Percentiles rank a stretch among this genome's conserved stretches.
These are phyloP conservation scores for Pseudozyma pruni DNA, from an alignment of 1,284 basidiomycete genomes.

Conservation along the genomic window DNA sequence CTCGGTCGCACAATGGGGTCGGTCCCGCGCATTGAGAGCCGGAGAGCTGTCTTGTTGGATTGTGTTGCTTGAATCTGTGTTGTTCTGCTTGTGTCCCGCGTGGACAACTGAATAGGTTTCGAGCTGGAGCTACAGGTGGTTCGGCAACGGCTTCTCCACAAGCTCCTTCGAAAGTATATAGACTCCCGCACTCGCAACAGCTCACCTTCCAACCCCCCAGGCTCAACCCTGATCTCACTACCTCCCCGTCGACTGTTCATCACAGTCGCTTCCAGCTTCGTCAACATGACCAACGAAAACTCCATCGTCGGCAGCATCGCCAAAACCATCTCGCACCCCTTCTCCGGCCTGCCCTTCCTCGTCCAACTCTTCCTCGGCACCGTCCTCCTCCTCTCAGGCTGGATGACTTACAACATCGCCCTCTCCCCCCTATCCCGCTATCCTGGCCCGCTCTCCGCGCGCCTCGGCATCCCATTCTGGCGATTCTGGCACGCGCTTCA, in stretches of 20 bases:
- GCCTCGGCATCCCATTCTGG: conserved; percentile 52
- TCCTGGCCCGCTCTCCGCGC: conserved; percentile 47
- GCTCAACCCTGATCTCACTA: conserved; percentile 10
- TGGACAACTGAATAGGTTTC: no score
- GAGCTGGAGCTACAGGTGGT: no score
- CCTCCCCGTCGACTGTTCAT: background rate
- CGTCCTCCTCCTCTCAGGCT: conserved; percentile 11
- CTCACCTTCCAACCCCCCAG: background rate
- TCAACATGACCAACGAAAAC: conserved; percentile 27
- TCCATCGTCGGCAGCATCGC: conserved; percentile 23
- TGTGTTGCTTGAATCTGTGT: no score
- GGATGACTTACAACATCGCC: conserved; percentile 39
- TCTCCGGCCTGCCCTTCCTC: conserved; percentile 15
- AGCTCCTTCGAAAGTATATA: conserved; percentile 24
- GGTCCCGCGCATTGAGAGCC: no score
- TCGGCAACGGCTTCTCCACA: no score
- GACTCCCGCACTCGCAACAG: background rate
- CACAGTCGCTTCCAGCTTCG: background rate
- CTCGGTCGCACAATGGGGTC: no score
- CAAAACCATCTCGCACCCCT: conserved; percentile 13
- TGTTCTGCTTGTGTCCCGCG: no score
- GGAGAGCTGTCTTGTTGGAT: no score
- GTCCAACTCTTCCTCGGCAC: conserved; percentile 16
- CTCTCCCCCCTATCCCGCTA: conserved; percentile 47
- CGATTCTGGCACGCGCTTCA: conserved; percentile 43